Evolutionary conservation across 1,139 yeast genomes (phyloP).

Genomic region (Scheffersomyces stambukii): DNA sequence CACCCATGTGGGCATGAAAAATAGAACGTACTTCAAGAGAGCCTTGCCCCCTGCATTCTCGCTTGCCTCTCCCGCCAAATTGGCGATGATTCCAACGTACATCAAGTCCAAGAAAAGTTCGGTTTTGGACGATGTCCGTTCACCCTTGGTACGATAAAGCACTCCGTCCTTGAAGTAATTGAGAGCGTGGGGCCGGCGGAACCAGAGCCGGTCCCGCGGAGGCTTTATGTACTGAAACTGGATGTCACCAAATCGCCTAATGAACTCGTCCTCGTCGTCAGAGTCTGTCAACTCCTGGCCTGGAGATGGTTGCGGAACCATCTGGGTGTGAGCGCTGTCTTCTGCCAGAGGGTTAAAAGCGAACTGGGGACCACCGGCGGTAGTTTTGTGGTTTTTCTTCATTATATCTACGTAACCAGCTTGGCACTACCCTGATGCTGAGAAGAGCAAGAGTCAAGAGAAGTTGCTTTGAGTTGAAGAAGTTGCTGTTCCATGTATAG

Average conservation of each 20-base stretch:
- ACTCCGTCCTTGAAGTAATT: conserved; percentile 59
- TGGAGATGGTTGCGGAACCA: conserved; percentile 5
- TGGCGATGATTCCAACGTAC: conserved; percentile 63
- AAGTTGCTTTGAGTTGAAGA: no score
- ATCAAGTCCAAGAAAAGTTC: conserved; percentile 61
- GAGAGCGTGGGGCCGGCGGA: conserved; percentile 55
- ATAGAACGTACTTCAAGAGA: conserved; percentile 44
- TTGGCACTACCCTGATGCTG: no score
- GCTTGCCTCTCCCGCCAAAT: conserved; percentile 53
- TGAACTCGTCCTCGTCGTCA: conserved; percentile 45
- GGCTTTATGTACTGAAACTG: conserved; percentile 44
- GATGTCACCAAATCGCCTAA: conserved; percentile 48
- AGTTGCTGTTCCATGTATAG: no score
- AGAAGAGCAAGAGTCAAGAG: no score
- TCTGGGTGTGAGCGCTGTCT: no score
- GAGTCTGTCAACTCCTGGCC: conserved; percentile 22
- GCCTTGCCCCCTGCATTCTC: conserved; percentile 48
- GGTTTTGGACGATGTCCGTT: conserved; percentile 46
- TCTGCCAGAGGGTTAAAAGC: no score
- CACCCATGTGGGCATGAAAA: conserved; percentile 58
- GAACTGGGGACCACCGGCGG: no score
- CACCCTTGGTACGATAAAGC: conserved; percentile 53
- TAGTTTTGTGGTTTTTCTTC: no score
- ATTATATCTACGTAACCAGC: no score
- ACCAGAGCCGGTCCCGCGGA: conserved; percentile 42